Evolutionary conservation across 352 stramenopile species (phyloP), one percentile per base, ranked within the genome.

Genomic region (Phytophthora macrochlamydospora): DNA sequence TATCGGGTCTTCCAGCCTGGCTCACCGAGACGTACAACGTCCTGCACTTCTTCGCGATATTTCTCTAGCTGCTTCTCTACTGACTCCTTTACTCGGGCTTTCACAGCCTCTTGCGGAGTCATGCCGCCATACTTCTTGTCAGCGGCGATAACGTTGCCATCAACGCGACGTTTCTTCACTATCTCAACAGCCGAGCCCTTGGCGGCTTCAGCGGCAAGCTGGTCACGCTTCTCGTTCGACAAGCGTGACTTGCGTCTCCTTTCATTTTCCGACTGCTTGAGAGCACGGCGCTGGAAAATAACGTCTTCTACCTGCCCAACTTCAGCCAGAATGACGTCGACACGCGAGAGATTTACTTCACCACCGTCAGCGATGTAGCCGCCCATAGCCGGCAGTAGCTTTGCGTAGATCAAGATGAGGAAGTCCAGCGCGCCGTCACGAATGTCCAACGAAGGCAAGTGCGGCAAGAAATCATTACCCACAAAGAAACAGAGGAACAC

Each of bases 401-500:
- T 88, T 11, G 88, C 96, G 80, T 99, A 99, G 24, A 99, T 90
- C 69, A 99, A 96, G 35, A 99, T 97, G 29, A 99, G 76, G 67
- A 98, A 98, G 77, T 99, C 97, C 38, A 99, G 74, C 1, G 94
- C 98, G n/a, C 97, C 97, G 70, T 99, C 97, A 48, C 97, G 92
- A 83, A 99, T 99, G 69, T 99, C 97, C 33, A 99, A 86, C 56
- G 90, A 98, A 6, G 98, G 98, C 45, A 99, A 75, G 76, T 99
- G 97, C 40, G 97, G 98, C 60, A 99, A 78, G 78, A 99, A 99
- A 87, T 99, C 98, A 83, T 99, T 99, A 1, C 97, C 97, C 2
- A 99, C 97, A 73, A 99, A 99, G 79, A 99, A 99, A 80, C 97
- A 99, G 40, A 99, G 78, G 79, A 99, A 99, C 8, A 99, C 97